These are phyloP conservation scores for Xylaria curta DNA, from an alignment of 495 filamentous ascomycete species.

Conservation along the genomic window DNA sequence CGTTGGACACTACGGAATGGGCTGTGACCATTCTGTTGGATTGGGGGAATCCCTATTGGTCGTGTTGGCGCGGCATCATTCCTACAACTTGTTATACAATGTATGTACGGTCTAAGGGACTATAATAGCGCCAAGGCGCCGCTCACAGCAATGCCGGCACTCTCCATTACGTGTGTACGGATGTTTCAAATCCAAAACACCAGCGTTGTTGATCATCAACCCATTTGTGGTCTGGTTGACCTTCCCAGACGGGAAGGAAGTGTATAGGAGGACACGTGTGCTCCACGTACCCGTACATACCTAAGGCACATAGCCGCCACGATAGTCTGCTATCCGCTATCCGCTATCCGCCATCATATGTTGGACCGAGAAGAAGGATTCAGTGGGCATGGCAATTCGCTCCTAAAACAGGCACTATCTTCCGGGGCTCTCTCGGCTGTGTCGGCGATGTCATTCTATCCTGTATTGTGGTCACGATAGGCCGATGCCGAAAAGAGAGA, in stretches of 20 bases:
- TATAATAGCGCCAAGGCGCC: not conserved
- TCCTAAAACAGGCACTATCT: conserved; percentile 9
- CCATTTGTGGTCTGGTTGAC: not conserved
- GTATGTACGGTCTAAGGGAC: not conserved
- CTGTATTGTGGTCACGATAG: not conserved
- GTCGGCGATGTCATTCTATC: conserved; percentile 10
- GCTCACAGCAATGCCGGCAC: conserved; percentile 4
- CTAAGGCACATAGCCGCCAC: not conserved
- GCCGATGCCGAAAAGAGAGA: not conserved
- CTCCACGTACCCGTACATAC: conserved; percentile 14
- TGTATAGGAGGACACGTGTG: conserved; percentile 12
- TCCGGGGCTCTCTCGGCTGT: conserved; percentile 13
- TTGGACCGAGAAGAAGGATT: not conserved
- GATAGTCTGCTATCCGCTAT: not conserved
- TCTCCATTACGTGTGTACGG: conserved; percentile 1
- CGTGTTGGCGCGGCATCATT: not conserved
- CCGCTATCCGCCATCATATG: not conserved
- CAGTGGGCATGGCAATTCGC: not conserved
- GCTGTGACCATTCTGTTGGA: not conserved
- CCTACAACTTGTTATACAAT: not conserved
- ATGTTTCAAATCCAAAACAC: conserved; percentile 29
- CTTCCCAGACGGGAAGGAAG: conserved; percentile 20
- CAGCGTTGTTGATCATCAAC: conserved; percentile 16
- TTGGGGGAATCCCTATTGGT: not conserved
- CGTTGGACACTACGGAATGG: not conserved